Percentiles rank a stretch among this genome's conserved stretches.
These are phyloP conservation scores for Psilocybe mexicana DNA, from an alignment of 1,284 basidiomycete species.

Conservation along the genomic window DNA sequence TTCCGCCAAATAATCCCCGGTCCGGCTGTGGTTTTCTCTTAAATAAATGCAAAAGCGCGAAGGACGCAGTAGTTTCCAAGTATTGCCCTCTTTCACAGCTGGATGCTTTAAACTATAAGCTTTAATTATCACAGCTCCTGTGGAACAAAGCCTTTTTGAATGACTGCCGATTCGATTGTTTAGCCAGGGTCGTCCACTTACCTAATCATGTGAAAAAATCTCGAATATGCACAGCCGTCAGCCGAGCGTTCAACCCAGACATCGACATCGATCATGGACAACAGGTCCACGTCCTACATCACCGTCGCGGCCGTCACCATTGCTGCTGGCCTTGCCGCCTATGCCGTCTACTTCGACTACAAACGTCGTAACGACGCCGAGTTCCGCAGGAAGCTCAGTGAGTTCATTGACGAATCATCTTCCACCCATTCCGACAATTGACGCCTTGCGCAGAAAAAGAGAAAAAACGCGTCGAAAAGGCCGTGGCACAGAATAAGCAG, in stretches of 20 bases:
- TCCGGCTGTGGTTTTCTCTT: slow-evolving; percentile 7
- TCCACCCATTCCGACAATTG: background rate
- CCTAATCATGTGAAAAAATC: slow-evolving; percentile 25
- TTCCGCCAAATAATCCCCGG: slow-evolving; percentile 24
- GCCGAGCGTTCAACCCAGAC: slow-evolving; percentile 17
- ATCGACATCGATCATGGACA: slow-evolving; percentile 40
- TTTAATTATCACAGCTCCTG: background rate
- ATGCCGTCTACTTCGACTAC: slow-evolving; percentile 94
- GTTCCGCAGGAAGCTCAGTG: slow-evolving; percentile 90
- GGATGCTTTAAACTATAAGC: background rate
- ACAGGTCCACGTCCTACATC: slow-evolving; percentile 44
- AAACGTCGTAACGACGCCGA: slow-evolving; percentile 84
- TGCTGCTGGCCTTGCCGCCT: slow-evolving; percentile 70
- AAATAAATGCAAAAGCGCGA: background rate
- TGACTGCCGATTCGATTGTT: background rate
- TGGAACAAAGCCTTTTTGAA: background rate
- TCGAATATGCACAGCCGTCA: slow-evolving; percentile 10
- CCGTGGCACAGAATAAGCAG: slow-evolving; percentile 64
- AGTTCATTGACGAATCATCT: slow-evolving; percentile 35
- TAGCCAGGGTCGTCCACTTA: slow-evolving; percentile 14
- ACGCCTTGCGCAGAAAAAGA: slow-evolving; percentile 68
- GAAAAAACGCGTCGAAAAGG: slow-evolving; percentile 86
- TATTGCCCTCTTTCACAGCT: no score
- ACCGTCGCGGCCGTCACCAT: slow-evolving; percentile 71
- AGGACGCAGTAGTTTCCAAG: background rate